Evolutionary conservation across 345 rosid genomes (phyloP), one percentile per base, ranked within the genome.

Genomic region (Moringa oleifera): DNA sequence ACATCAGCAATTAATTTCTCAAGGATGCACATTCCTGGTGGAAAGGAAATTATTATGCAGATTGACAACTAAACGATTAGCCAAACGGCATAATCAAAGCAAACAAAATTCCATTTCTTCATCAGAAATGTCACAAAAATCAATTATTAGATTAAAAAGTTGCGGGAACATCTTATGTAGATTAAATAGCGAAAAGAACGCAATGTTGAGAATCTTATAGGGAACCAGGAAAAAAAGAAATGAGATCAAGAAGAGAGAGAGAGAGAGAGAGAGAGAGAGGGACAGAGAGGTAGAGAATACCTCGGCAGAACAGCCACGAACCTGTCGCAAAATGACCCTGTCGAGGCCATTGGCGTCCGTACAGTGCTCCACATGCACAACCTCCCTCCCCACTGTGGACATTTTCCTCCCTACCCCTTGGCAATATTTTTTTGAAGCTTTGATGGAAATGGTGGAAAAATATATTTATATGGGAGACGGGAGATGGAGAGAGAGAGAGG

Each of bases 341-440:
- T 85, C 86, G 68, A 92, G 86, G 65, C 91, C 93, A 57, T 85
- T 84, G 46, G 77, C 24, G 59, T 97, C 97, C 67, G 77, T 85
- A 71, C 86, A 69, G 60, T 52, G 73, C 72, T 83, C 83, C 18
- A 81, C 75, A 58, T 63, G 73, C 46, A 53, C 31, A 45, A 55
- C 65, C 64, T 70, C 72, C 47, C 47, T 2, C 13, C 2, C 12
- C 47, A 41, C 47, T 41, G 12, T 11, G 12, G 16, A 9, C 12
- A 41, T 41, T 41, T 41, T 41, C 47, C 17, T 41, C 47, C 12
- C 47, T 15, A 33, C 11, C 6, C 37, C 37, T 33, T n/a, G n/a
- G n/a, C n/a, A n/a, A n/a, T n/a, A n/a, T n/a, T 5, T 33, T 33
- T 33, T 33, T 33, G 5, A 33, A 33, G 5, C 37, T 33, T 5